Evolutionary conservation across 2,329 filamentous ascomycete genomes (phyloP).

Genomic region (Fusarium drepaniforme): DNA sequence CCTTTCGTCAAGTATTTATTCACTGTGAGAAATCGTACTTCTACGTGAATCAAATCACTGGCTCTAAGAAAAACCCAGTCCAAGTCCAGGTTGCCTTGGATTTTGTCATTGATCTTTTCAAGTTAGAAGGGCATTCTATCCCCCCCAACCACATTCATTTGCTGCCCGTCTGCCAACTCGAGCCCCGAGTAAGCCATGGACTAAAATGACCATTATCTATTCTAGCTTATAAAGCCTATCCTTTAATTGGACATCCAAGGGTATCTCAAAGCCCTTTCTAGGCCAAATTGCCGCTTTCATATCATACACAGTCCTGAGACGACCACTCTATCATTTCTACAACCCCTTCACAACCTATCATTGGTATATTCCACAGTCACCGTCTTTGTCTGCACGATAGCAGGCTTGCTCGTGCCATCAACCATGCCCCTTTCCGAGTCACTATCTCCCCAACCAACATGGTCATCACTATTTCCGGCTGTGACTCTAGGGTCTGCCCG

Average conservation of each 20-base stretch:
- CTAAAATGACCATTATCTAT: neutral
- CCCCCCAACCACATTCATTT: neutral
- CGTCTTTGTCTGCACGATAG: conserved; percentile 41
- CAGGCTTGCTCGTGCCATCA: conserved; percentile 13
- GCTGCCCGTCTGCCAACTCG: neutral
- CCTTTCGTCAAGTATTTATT: too few relatives aligned
- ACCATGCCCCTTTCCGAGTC: conserved; percentile 40
- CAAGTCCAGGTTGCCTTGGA: too few relatives aligned
- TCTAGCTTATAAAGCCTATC: neutral
- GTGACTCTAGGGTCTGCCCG: conserved; percentile 25
- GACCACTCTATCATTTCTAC: neutral
- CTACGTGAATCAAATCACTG: too few relatives aligned
- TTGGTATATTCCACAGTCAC: conserved; percentile 39
- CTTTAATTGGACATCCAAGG: neutral
- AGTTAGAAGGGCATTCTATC: neutral
- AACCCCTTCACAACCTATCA: neutral
- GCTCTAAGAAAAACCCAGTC: too few relatives aligned
- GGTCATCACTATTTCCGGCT: conserved; percentile 23
- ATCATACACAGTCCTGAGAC: neutral
- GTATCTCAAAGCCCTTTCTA: neutral
- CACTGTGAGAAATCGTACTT: too few relatives aligned
- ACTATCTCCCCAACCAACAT: conserved; percentile 30
- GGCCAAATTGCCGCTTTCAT: neutral
- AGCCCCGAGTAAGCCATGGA: neutral
- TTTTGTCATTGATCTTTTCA: too few relatives aligned